Conservation (phyloP, 257 asterid species). For the Hygrophila difformis region DNA sequence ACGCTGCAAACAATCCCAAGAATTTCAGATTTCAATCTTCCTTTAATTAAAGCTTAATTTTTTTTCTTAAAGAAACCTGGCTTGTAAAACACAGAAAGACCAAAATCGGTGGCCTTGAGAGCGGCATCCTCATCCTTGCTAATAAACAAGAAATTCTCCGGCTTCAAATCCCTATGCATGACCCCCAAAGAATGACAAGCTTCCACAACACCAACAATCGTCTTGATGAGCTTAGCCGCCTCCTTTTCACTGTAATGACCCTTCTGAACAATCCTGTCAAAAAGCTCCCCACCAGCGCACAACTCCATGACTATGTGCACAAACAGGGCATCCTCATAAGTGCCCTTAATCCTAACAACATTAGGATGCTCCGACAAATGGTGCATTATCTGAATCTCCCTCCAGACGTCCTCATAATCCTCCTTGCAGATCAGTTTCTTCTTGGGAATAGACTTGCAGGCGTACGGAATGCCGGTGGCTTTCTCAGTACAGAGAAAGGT, state of each 20-base stretch:
- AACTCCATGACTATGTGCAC: conserved; percentile 88
- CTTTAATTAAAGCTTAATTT: not conserved
- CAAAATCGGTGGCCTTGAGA: conserved; percentile 85
- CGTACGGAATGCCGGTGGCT: conserved; percentile 36
- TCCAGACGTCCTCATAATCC: conserved; percentile 67
- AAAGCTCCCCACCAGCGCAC: conserved; percentile 85
- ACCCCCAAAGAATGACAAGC: conserved; percentile 84
- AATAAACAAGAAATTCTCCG: conserved; percentile 83
- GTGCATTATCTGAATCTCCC: conserved; percentile 76
- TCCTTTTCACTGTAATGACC: conserved; percentile 81
- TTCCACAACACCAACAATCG: conserved; percentile 77
- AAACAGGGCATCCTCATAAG: conserved; percentile 54
- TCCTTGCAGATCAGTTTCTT: conserved; percentile 51
- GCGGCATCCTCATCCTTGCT: conserved; percentile 70
- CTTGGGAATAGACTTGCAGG: conserved; percentile 62
- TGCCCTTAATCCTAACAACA: conserved; percentile 71
- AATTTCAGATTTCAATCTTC: too few species aligned
- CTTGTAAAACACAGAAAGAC: conserved; percentile 79
- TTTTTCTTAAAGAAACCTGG: conserved; percentile 53
- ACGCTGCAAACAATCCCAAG: not conserved
- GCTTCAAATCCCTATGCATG: conserved; percentile 89
- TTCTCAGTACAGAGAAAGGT: conserved; percentile 56
- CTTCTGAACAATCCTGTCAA: conserved; percentile 75
- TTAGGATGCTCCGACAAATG: conserved; percentile 67
- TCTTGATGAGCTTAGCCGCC: conserved; percentile 67